Evolutionary conservation across 768 basidiomycete species (phyloP), one percentile per base, ranked within the genome.

Genomic region (Lactarius deliciosus): DNA sequence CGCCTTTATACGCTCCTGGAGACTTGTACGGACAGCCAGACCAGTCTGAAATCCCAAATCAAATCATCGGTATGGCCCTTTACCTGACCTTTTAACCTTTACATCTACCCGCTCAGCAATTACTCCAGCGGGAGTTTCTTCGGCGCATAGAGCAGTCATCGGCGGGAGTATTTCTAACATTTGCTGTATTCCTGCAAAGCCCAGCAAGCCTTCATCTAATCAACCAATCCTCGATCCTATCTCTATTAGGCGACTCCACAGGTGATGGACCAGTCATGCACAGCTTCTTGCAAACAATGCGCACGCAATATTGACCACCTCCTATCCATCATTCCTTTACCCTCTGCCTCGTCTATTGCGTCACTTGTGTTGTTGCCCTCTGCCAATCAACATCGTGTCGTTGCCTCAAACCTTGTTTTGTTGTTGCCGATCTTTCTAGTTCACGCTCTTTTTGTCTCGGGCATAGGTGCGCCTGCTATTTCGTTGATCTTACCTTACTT

Each of bases 151-250:
- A 94, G 60, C 88, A 91, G 71, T 81, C 87, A 10, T 83, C 86
- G 2, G 72, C 90, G 0, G 77, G 82, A 20, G 79, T 89, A 32
- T 74, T 85, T 1, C 74, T 83, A 0, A 96, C 96, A 0, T 87
- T 97, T 82, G 77, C 82, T 1, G 78, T 78, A 47, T 76, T 98
- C 69, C 77, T 96, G 45, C 90, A 89, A 38, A 85, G 87, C 28
- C 28, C 28, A 18, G 85, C 85, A 5, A 85, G 83, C 58, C 84
- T 90, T 59, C 85, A 87, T 58, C 81, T 95, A 70, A 71, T 96
- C 73, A 97, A 96, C 73, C 86, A 89, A 60, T 94, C 96, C 0
- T 91, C 90, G 0, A 83, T 98, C 20, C 87, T 94, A 1, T 87
- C 87, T 0, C 81, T 98, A 28, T 76, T 98, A 64, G 79, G 78